Conservation (phyloP, 257 asterid genomes). For the Solanum lycopersicoides region DNA sequence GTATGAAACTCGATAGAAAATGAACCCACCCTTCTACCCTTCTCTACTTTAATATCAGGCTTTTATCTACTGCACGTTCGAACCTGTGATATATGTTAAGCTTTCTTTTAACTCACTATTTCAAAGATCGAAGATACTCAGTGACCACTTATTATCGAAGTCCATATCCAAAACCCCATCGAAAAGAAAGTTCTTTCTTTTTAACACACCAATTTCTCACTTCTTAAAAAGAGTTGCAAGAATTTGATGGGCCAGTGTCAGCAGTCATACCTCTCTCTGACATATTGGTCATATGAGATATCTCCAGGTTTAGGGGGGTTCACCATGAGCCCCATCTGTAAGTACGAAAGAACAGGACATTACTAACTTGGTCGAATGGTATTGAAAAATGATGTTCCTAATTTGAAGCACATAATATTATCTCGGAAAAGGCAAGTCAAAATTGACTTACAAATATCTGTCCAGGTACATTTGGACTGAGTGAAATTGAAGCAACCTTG, state of each 20-base stretch:
- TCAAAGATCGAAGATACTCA: not conserved
- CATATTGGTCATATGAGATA: slow-evolving; percentile 73
- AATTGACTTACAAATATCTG: slow-evolving; percentile 77
- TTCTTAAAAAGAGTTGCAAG: not conserved
- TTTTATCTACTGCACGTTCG: not conserved
- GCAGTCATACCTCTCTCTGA: slow-evolving; percentile 60
- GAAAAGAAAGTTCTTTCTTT: not conserved
- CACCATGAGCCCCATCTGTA: slow-evolving; percentile 92
- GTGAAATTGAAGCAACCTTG: slow-evolving; percentile 91
- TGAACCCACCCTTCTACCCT: not conserved
- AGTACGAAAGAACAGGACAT: slow-evolving; percentile 5
- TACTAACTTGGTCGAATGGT: not conserved
- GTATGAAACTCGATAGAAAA: not conserved
- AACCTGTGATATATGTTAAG: not conserved
- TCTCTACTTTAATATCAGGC: not conserved
- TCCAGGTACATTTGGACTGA: slow-evolving; percentile 96
- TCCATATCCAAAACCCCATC: not conserved
- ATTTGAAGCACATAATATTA: not conserved
- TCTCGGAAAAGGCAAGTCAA: not conserved
- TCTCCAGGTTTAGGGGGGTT: slow-evolving; percentile 92
- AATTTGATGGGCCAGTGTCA: not conserved
- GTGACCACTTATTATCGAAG: not conserved
- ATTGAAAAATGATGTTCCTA: not conserved
- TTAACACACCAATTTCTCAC: not conserved
- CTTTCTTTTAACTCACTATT: not conserved